Conservation (phyloP, 805 yeast species). For the Metschnikowia matae region DNA sequence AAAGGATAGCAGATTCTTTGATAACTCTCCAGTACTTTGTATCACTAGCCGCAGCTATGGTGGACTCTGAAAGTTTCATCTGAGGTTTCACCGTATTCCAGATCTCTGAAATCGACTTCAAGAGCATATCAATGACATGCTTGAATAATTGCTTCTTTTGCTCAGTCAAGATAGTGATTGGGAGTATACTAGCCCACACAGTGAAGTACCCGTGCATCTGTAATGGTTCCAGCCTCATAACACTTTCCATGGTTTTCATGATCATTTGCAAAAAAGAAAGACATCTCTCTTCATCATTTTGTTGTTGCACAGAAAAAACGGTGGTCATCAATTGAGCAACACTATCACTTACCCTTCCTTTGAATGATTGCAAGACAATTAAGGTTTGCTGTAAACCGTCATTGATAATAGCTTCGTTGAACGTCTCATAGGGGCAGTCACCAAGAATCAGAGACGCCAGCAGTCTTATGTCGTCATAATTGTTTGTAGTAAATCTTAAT, state of each 20-base stretch:
- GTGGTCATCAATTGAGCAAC: conserved; percentile 68
- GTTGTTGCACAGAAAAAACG: conserved; percentile 26
- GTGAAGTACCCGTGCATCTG: conserved; percentile 66
- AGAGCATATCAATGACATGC: conserved; percentile 19
- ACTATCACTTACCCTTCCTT: conserved; percentile 68
- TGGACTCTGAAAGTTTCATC: conserved; percentile 30
- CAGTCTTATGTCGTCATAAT: conserved; percentile 71
- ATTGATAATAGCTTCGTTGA: neutral
- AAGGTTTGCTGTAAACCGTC: conserved; percentile 6
- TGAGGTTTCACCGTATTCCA: conserved; percentile 13
- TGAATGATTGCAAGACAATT: conserved; percentile 34
- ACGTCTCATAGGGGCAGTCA: conserved; percentile 9
- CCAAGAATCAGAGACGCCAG: conserved; percentile 9
- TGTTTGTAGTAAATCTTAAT: conserved; percentile 60
- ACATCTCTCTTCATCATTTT: conserved; percentile 2
- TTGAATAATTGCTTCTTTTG: conserved; percentile 13
- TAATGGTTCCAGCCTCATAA: conserved; percentile 30
- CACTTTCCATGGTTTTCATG: conserved; percentile 2
- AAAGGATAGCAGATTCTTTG: conserved; percentile 59
- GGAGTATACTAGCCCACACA: conserved; percentile 32
- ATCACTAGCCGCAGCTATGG: conserved; percentile 15
- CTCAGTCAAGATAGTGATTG: neutral
- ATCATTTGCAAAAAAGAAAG: conserved; percentile 8
- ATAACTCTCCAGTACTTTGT: conserved; percentile 8
- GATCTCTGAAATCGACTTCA: neutral